Conservation (phyloP, 2,329 filamentous ascomycete species). For the Cyanodermella asteris region DNA sequence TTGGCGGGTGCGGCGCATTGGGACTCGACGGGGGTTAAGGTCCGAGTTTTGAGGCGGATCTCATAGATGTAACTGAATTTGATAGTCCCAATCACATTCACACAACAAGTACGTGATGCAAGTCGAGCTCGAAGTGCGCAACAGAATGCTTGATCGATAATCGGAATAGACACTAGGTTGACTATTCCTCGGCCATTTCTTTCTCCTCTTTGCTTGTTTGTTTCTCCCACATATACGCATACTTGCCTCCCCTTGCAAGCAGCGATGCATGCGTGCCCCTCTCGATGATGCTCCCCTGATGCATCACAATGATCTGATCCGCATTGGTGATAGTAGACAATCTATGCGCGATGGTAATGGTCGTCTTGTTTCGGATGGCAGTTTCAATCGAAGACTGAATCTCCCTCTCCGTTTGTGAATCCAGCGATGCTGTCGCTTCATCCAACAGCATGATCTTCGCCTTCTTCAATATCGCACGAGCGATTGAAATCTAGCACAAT, state of each 20-base stretch:
- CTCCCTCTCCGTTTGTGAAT: constrained; percentile 3
- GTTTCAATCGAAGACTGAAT: constrained; percentile 4
- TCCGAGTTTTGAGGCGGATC: too few species aligned
- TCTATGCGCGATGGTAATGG: constrained; percentile 12
- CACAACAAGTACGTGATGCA: too few species aligned
- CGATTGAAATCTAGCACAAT: constrained; percentile 9
- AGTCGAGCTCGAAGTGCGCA: too few species aligned
- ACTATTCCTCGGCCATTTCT: not conserved
- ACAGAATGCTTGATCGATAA: too few species aligned
- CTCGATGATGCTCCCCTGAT: constrained; percentile 30
- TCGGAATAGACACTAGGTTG: too few species aligned
- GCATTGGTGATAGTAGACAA: constrained; percentile 33
- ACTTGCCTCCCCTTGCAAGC: constrained; percentile 23
- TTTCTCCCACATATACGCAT: constrained; percentile 30
- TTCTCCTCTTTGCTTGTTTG: constrained; percentile 10
- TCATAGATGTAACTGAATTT: too few species aligned
- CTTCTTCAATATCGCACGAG: constrained; percentile 3
- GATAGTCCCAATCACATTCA: too few species aligned
- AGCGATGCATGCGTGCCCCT: constrained; percentile 29
- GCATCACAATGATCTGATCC: constrained; percentile 33
- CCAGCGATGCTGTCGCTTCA: constrained; percentile 5
- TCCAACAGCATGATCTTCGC: constrained; percentile 4
- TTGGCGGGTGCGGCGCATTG: too few species aligned
- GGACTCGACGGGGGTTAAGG: too few species aligned
- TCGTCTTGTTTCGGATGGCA: not conserved